These are phyloP conservation scores for Trifolium pratense DNA, from an alignment of 306 rosid species.

Conservation along the genomic window DNA sequence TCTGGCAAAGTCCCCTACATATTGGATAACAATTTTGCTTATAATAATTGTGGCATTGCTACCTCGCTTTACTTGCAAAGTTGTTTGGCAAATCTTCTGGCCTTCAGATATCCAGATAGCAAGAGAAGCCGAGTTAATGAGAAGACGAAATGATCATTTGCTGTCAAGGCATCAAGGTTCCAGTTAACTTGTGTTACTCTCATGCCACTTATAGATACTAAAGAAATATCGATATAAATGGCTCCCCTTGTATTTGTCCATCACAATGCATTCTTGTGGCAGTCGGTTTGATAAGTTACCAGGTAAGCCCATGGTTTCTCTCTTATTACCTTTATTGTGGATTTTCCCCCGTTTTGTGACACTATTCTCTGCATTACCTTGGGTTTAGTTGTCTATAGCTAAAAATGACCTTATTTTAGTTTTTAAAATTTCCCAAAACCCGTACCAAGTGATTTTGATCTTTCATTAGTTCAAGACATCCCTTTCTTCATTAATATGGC, in stretches of 20 bases:
- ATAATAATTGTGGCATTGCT: slow-evolving; percentile 77
- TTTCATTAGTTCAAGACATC: slow-evolving; percentile 9
- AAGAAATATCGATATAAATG: slow-evolving; percentile 48
- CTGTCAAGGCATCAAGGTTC: slow-evolving; percentile 60
- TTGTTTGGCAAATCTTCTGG: slow-evolving; percentile 73
- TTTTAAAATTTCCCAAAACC: slow-evolving; percentile 11
- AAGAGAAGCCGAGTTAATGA: slow-evolving; percentile 70
- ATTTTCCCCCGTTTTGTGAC: not conserved
- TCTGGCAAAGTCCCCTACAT: slow-evolving; percentile 70
- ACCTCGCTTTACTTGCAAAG: slow-evolving; percentile 82
- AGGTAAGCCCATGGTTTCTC: slow-evolving; percentile 51
- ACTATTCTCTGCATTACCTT: slow-evolving; percentile 8
- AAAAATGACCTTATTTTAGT: not conserved
- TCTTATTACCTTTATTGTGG: not conserved
- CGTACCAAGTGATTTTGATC: not conserved
- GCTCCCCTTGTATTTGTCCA: slow-evolving; percentile 57
- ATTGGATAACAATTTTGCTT: slow-evolving; percentile 83
- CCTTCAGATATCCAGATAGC: slow-evolving; percentile 95
- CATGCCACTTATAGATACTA: slow-evolving; percentile 41
- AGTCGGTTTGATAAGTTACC: slow-evolving; percentile 44
- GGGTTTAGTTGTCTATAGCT: slow-evolving; percentile 9
- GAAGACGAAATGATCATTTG: slow-evolving; percentile 41
- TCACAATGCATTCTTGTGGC: slow-evolving; percentile 52
- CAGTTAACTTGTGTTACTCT: slow-evolving; percentile 48
- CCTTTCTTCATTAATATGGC: slow-evolving; percentile 30